A percentile compares a stretch with the other conserved stretches of the same genome.
These are phyloP conservation scores for Chlamydomonas sphaeroides DNA, from an alignment of 139 green algal species.

Conservation along the genomic window DNA sequence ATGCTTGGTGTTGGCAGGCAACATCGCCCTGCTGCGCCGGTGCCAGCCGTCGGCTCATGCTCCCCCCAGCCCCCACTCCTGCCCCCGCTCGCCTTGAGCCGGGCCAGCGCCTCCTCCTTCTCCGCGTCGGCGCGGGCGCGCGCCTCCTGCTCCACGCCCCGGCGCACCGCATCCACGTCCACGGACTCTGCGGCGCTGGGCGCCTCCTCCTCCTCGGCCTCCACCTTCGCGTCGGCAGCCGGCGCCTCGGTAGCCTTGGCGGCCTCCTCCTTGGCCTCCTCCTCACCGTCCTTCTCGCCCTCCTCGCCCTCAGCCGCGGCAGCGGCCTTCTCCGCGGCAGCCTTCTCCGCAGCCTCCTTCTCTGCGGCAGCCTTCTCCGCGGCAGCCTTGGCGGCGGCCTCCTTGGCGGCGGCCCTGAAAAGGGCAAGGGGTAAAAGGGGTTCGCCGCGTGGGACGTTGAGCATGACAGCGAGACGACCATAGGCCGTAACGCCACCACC, in stretches of 20 bases:
- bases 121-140: constrained; percentile 19
- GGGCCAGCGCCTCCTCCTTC: constrained; percentile 18
- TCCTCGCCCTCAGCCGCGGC: background rate
- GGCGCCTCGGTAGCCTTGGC: background rate
- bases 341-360: too few species aligned
- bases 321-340: background rate
- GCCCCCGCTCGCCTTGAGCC: constrained; percentile 3
- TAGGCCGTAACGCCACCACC: too few species aligned
- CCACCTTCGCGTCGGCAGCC: background rate
- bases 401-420: too few species aligned
- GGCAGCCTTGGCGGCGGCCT: background rate
- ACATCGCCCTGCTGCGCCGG: background rate
- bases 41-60: background rate
- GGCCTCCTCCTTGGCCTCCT: background rate
- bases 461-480: too few species aligned
- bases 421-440: too few species aligned
- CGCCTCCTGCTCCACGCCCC: constrained; percentile 24
- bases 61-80: background rate
- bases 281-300: background rate
- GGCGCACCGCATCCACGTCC: constrained; percentile 11
- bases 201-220: constrained; percentile 6
- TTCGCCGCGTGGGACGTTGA: too few species aligned
- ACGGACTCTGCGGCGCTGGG: constrained; percentile 8
- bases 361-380: background rate
- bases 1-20: background rate